phyloP scores from a whole-genome alignment of 169 alveolate genomes.

The Plasmodium blacklocki region DNA sequence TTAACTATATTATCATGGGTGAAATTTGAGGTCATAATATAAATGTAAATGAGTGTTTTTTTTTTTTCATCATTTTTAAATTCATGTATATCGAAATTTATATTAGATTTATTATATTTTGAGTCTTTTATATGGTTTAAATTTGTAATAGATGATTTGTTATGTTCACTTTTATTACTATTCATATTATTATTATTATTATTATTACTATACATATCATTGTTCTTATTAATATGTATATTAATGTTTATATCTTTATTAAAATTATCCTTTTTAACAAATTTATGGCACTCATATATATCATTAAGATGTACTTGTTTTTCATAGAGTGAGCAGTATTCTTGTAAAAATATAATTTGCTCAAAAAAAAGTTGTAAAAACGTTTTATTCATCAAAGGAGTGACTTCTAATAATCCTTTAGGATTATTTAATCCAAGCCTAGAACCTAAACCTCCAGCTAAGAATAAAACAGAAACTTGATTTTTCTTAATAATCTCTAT shows the following conservation, averaged over 20 bases:
- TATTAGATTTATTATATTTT: neutral
- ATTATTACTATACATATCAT: neutral
- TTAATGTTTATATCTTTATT: neutral
- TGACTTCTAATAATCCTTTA: conserved; percentile 80
- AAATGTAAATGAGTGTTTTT: conserved; percentile 46
- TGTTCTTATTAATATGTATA: neutral
- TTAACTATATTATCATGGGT: conserved; percentile 76
- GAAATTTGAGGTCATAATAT: conserved; percentile 81
- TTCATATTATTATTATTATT: neutral
- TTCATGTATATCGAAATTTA: neutral
- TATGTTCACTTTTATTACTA: neutral
- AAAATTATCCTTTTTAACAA: neutral
- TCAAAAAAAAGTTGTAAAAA: conserved; percentile 83
- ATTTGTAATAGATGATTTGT: neutral
- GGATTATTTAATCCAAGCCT: conserved; percentile 76
- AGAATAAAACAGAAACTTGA: conserved; percentile 79
- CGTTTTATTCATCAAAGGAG: conserved; percentile 78
- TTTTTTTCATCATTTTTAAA: neutral
- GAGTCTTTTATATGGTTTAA: too few species aligned
- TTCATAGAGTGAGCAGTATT: conserved; percentile 16
- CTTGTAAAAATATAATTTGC: conserved; percentile 63
- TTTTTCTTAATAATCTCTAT: conserved; percentile 60
- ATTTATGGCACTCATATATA: neutral
- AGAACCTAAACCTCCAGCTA: conserved; percentile 85
- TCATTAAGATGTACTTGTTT: neutral